Evolutionary conservation across 2,329 filamentous ascomycete genomes (phyloP), one percentile per base, ranked within the genome.

Genomic region (Ophiostoma sp.): DNA sequence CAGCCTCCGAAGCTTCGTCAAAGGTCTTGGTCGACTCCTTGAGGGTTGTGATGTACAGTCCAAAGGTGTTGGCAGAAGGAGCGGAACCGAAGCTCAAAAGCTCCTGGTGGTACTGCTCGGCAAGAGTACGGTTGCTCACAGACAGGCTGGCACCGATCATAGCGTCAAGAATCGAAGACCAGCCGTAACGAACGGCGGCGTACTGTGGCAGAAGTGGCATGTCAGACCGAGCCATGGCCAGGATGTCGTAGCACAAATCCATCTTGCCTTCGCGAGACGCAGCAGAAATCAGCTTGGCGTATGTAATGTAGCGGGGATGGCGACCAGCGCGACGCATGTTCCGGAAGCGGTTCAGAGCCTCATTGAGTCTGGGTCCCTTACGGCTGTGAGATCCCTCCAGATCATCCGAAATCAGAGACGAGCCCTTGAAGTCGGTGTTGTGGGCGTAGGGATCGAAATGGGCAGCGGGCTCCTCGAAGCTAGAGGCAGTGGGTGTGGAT

Each of bases 21-120:
- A 97, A 98, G 0, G 94, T 98, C 86, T 96, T 97, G 74, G 93
- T 93, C 0, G 93, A 96, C 77, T 97, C 94, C 83, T 98, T 97
- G 72, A 99, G 84, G 1, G 94, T 98, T n/a, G 96, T 98, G 81
- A 99, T 99, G 85, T 98, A 99, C 23, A 99, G 87, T 72, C 95
- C 95, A 75, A 96, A 99, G 0, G 95, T 99, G 83, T 99, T 99
- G 62, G 95, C 95, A 2, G 94, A 96, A 20, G 95, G 95, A 11
- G 94, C 90, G 72, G 91, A 89, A 67, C 94, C 94, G 84, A 98
- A 95, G 72, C 93, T 89, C 67, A 96, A 84, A 74, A 99, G 85
- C 79, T 99, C 93, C 79, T 95, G 90, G 78, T 98, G 95, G 80
- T 91, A 97, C 75, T 93, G 89, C 78, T 90, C 89, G 72, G 95